Percentiles rank a stretch among this genome's conserved stretches.
These are phyloP conservation scores for Thyridium curvatum DNA, from an alignment of 2,329 filamentous ascomycete genomes.

Conservation along the genomic window DNA sequence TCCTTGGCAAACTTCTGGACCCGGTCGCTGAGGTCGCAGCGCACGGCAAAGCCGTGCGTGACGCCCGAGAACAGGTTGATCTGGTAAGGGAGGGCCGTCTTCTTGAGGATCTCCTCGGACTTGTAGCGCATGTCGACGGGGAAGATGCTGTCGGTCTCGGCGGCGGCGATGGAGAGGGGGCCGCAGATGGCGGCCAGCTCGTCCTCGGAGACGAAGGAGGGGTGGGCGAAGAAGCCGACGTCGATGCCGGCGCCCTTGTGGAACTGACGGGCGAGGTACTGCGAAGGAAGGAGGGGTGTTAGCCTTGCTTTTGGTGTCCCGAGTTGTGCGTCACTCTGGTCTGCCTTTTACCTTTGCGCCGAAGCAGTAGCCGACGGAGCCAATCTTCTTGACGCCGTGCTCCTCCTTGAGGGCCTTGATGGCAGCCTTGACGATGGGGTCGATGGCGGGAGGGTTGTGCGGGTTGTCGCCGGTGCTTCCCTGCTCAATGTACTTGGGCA, in stretches of 20 bases:
- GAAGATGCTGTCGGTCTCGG: conserved; percentile 62
- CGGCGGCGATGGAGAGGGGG: conserved; percentile 61
- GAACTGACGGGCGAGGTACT: conserved; percentile 57
- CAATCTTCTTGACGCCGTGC: conserved; percentile 52
- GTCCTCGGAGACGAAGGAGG: conserved; percentile 63
- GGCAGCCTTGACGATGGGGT: conserved; percentile 40
- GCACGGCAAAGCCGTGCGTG: conserved; percentile 69
- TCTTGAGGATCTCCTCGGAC: conserved; percentile 56
- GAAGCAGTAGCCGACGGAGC: conserved; percentile 68
- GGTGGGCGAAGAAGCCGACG: conserved; percentile 70
- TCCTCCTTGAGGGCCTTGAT: conserved; percentile 54
- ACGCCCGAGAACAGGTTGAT: conserved; percentile 70
- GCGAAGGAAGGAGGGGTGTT: background rate
- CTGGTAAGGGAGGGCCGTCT: conserved; percentile 60
- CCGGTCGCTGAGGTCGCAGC: conserved; percentile 54
- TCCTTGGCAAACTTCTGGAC: conserved; percentile 67
- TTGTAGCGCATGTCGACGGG: conserved; percentile 56
- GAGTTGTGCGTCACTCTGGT: background rate
- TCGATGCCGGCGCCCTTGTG: conserved; percentile 59
- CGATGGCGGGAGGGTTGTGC: conserved; percentile 36
- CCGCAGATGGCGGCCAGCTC: conserved; percentile 61
- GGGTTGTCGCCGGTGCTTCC: conserved; percentile 43
- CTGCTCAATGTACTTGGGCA: conserved; percentile 34
- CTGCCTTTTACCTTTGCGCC: conserved; percentile 58
- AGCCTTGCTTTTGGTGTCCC: background rate